These are phyloP conservation scores for Alliaria petiolata DNA, from an alignment of 345 rosid species.

Conservation along the genomic window DNA sequence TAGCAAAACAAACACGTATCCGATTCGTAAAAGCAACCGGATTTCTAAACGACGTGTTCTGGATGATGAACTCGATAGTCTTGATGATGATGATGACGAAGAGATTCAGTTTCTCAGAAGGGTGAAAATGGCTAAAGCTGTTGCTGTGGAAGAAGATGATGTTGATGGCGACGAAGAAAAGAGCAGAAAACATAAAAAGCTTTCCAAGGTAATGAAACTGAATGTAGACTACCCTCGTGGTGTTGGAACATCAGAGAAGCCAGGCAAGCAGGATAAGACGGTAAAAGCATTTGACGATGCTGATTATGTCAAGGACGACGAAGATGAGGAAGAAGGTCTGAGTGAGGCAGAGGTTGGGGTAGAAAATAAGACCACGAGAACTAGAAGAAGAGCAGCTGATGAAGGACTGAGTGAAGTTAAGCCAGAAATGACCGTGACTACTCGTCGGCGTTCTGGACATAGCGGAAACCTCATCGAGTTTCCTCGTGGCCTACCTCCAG, in stretches of 20 bases:
- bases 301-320: slow-evolving; percentile 67
- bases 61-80: slow-evolving; percentile 60
- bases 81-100: slow-evolving; percentile 64
- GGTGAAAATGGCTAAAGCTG: slow-evolving; percentile 52
- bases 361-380: slow-evolving; percentile 40
- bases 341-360: slow-evolving; percentile 47
- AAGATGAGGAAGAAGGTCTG: slow-evolving; percentile 25
- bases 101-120: slow-evolving; percentile 83
- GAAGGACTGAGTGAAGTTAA: slow-evolving; percentile 45
- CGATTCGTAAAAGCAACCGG: slow-evolving; percentile 75
- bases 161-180: slow-evolving; percentile 57
- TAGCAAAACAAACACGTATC: slow-evolving; percentile 50
- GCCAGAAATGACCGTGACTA: slow-evolving; percentile 62
- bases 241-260: slow-evolving; percentile 18
- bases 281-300: slow-evolving; percentile 45
- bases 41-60: slow-evolving; percentile 59
- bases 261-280: slow-evolving; percentile 40
- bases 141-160: slow-evolving; percentile 41
- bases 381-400: slow-evolving; percentile 56
- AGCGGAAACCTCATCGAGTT: slow-evolving; percentile 59
- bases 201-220: slow-evolving; percentile 43
- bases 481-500: slow-evolving; percentile 89
- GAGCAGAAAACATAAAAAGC: slow-evolving; percentile 56
- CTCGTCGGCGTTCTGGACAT: slow-evolving; percentile 60
- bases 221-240: slow-evolving; percentile 8